A percentile compares a stretch with the other conserved stretches of the same genome.
phyloP scores from a whole-genome alignment of 768 basidiomycete genomes.

The Amanita inopinata region DNA sequence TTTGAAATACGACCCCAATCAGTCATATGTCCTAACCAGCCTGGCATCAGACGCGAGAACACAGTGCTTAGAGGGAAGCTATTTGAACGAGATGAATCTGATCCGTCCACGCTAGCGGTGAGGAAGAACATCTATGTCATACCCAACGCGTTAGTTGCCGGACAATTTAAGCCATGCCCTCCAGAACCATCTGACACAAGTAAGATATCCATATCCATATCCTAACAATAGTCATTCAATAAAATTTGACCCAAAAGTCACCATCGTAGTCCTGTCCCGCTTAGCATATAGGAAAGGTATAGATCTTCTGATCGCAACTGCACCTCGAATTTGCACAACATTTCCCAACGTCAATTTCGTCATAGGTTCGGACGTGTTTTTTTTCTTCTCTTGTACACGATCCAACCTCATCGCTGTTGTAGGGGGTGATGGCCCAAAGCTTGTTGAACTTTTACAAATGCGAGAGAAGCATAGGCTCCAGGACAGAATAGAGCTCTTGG shows the following conservation, averaged over 20 bases:
- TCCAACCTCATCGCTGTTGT: constrained; percentile 4
- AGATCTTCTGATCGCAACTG: constrained; percentile 87
- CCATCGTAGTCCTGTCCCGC: constrained; percentile 83
- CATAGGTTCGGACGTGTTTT: constrained; percentile 63
- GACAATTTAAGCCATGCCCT: constrained; percentile 68
- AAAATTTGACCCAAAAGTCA: constrained; percentile 57
- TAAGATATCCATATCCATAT: constrained; percentile 22
- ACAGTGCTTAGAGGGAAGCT: constrained; percentile 83
- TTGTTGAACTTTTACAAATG: constrained; percentile 92
- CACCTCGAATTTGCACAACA: constrained; percentile 76
- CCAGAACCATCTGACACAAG: constrained; percentile 43
- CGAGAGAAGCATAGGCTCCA: constrained; percentile 84
- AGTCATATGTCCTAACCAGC: neutral
- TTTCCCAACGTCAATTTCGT: constrained; percentile 87
- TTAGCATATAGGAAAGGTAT: constrained; percentile 94
- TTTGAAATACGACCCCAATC: neutral
- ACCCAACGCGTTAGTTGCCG: constrained; percentile 83
- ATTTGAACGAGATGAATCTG: constrained; percentile 41
- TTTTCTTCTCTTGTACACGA: neutral
- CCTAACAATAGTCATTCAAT: neutral
- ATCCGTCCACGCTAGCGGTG: constrained; percentile 35
- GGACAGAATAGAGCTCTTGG: constrained; percentile 86
- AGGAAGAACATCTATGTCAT: constrained; percentile 77
- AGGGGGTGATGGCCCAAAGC: constrained; percentile 95
- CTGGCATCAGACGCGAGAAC: constrained; percentile 84